phyloP scores from a whole-genome alignment of 2,329 filamentous ascomycete species.

The Periconia digitata region DNA sequence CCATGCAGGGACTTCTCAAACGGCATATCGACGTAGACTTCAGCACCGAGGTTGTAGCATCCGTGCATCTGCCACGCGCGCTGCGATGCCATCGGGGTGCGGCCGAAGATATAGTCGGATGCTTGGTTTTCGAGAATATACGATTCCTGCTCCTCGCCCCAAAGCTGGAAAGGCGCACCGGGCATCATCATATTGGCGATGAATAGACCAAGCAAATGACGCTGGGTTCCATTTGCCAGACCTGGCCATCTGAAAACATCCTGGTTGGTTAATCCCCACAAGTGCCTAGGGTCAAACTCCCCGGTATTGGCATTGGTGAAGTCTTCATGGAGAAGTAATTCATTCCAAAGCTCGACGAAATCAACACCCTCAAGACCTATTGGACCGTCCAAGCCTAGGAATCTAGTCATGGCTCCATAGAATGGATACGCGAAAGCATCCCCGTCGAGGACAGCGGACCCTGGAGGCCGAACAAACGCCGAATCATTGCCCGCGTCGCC shows the following conservation, averaged over 20 bases:
- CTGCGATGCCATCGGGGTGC: conserved; percentile 63
- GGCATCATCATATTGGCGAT: conserved; percentile 62
- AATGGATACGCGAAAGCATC: conserved; percentile 66
- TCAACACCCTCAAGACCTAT: conserved; percentile 36
- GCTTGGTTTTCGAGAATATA: conserved; percentile 67
- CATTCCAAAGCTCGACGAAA: conserved; percentile 58
- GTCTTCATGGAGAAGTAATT: conserved; percentile 61
- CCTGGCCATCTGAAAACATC: conserved; percentile 67
- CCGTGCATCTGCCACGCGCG: conserved; percentile 67
- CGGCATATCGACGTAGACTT: conserved; percentile 61
- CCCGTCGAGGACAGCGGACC: conserved; percentile 58
- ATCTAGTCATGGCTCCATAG: conserved; percentile 64
- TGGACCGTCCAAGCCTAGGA: conserved; percentile 60
- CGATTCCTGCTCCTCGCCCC: conserved; percentile 68
- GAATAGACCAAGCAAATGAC: conserved; percentile 60
- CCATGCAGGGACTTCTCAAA: conserved; percentile 56
- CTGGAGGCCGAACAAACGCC: conserved; percentile 56
- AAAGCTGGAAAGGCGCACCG: conserved; percentile 62
- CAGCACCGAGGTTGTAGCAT: conserved; percentile 60
- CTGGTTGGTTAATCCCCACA: conserved; percentile 67
- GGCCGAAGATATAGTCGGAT: conserved; percentile 65
- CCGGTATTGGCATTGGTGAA: conserved; percentile 63
- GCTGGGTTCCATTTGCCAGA: conserved; percentile 58
- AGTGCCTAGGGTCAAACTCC: conserved; percentile 63
- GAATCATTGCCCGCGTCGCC: conserved; percentile 47